Evolutionary conservation across 257 asterid genomes (phyloP), one percentile per base, ranked within the genome.

Genomic region (Salvia miltiorrhiza): DNA sequence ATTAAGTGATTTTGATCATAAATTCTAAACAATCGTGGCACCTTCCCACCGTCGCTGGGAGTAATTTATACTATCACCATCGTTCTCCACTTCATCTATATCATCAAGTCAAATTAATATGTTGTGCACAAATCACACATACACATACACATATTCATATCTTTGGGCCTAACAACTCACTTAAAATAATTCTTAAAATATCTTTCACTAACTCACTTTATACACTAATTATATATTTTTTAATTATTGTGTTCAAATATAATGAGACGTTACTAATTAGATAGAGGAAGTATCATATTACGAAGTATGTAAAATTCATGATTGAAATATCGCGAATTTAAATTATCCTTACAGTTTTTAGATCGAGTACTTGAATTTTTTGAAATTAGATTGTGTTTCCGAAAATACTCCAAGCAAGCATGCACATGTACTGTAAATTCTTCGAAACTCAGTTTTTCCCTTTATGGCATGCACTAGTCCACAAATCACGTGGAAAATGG

Each of bases 11-110:
- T 14, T 44, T 44, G 50, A 44, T 44, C 6, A 45, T n/a, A 45
- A n/a, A 9, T 5, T 45, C 1, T 12, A 17, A 58, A 17, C 33
- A 49, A 21, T 35, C 62, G 20, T 32, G 72, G 81, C 71, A 61
- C 62, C 54, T 72, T 54, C 78, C 68, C 70, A 70, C 72, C 76
- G 73, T 68, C 69, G 35, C 52, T 50, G 72, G 71, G 59, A 40
- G 47, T 23, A 17, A 24, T 21, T 45, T 37, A 47, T 50, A 6
- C n/a, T n/a, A 52, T 33, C 35, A 50, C 10, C 55, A 55, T 19
- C 53, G 28, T 52, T 54, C 20, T 23, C 32, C 26, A 39, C 19
- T 4, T 14, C 49, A 63, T 39, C 19, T 4, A 21, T 40, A 63
- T 39, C 65, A 41, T 44, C 35, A 55, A 23, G 77, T 73, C 77